Evolutionary conservation across 768 basidiomycete genomes (phyloP), one percentile per base, ranked within the genome.

Genomic region (Infundibulicybe gibba): DNA sequence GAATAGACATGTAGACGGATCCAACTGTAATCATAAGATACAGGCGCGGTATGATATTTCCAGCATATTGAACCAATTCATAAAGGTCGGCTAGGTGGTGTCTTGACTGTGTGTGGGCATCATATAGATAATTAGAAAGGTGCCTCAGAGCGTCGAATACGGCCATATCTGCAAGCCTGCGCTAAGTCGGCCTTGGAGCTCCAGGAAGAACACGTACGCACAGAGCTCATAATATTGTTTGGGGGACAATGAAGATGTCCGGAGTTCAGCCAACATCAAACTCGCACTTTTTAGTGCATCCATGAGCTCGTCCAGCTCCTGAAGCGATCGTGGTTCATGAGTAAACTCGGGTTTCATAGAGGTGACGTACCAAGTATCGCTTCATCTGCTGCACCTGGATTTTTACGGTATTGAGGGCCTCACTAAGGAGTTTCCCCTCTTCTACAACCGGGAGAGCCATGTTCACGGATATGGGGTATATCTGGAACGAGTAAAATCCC

Each of bases 21-120:
- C 97, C 97, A 51, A 99, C 95, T 33, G 97, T 98, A 58, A 98
- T 97, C 97, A 99, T 98, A 59, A 98, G 89, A 69, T 98, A 92
- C 32, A 91, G 75, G 14, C 93, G 83, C 19, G 93, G 93, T 41
- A 95, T 86, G 63, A 97, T 94, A 64, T 94, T 95, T 61, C 93
- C 92, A 32, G 93, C 93, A 63, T 95, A 99, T 80, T 99, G 97
- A n/a, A 99, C 97, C 52, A 98, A 83, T 65, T 99, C 97, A 69
- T 99, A 99, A 38, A 99, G 76, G 75, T 99, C 97, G 40, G 97
- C 97, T 48, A 99, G 81, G 56, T 98, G 97, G 63, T 99, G 95
- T 61, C 87, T 81, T 42, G 87, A 85, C 49, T 88, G 83, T 17
- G 81, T 85, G 68, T 99, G 97, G 2, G 94, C 95, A 50, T 98